These are phyloP conservation scores for Acanthamoeba divionensis DNA, from an alignment of 208 protist species.

Conservation along the genomic window DNA sequence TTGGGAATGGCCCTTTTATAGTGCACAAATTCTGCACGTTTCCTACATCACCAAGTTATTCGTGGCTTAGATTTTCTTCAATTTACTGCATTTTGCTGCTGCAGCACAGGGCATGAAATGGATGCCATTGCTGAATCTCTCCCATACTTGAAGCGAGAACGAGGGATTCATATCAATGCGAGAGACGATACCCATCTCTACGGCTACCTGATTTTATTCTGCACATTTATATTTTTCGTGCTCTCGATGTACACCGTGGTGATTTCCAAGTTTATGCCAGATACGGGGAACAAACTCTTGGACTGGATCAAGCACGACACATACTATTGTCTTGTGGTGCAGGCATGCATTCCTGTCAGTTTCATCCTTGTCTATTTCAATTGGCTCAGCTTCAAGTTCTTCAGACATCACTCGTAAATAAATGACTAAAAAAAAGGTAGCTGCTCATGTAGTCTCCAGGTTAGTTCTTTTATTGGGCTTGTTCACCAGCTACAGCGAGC, in stretches of 20 bases:
- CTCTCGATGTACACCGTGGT: slow-evolving; percentile 59
- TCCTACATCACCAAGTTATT: too few species aligned
- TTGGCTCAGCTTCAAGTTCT: slow-evolving; percentile 66
- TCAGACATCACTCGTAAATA: slow-evolving; percentile 60
- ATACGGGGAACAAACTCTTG: slow-evolving; percentile 58
- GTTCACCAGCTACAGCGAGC: neutral
- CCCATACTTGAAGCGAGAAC: neutral
- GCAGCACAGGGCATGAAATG: neutral
- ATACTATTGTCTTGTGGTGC: slow-evolving; percentile 65
- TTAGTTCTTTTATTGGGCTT: too few species aligned
- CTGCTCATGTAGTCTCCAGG: too few species aligned
- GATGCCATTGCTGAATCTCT: neutral
- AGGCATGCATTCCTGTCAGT: slow-evolving; percentile 49
- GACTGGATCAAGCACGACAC: slow-evolving; percentile 67
- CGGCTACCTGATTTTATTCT: slow-evolving; percentile 58
- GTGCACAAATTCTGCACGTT: too few species aligned
- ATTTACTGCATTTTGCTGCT: too few species aligned
- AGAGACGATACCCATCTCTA: slow-evolving; percentile 60
- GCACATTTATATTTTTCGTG: slow-evolving; percentile 60
- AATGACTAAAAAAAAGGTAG: too few species aligned
- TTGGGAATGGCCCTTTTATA: too few species aligned
- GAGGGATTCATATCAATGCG: neutral
- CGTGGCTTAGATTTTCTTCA: too few species aligned
- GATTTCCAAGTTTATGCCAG: slow-evolving; percentile 57
- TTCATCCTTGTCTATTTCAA: slow-evolving; percentile 64